Evolutionary conservation across 495 filamentous ascomycete species (phyloP), one percentile per base, ranked within the genome.

Genomic region (Trichocladium antarcticum): DNA sequence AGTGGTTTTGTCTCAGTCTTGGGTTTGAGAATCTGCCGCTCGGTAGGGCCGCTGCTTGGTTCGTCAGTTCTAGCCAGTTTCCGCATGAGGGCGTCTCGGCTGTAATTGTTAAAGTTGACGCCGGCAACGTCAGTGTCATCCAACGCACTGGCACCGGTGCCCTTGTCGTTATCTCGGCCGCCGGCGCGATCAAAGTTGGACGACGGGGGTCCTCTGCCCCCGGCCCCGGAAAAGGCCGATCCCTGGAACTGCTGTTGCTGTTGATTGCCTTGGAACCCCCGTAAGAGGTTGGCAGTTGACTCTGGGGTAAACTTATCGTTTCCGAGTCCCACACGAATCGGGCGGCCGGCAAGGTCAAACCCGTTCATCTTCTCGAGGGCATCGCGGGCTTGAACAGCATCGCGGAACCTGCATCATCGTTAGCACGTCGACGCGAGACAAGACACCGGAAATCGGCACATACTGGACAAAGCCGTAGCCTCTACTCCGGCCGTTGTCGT

Each of bases 231-330:
- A 70, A 97, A 97, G 35, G 83, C 80, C 53, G 90, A 96, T 65
- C 93, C 93, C 76, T 96, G 90, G 68, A 80, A 92, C 65, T 80
- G 80, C 65, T 80, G 80, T 68, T 80, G 80, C 68, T 78, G 75
- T 62, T 82, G 80, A 75, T 84, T 82, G 59, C 82, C 79, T 68
- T 86, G 82, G 72, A 90, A 87, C 62, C 89, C 86, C 74, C 89
- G 89, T 49, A 92, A 69, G 54, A 93, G 79, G 68, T 85, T 87
- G 59, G 86, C 84, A 67, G 85, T 95, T 67, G 89, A 90, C 72
- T 96, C 92, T 55, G 89, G 85, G 73, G 92, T 97, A 69, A 97
- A 99, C 84, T 97, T 97, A 85, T 99, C 93, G 74, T 95, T 99
- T 70, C 93, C 93, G 75, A 99, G 88, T 67, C 93, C 93, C 70